Conservation (phyloP, 1,139 yeast species). For the Suhomyces maxii region DNA sequence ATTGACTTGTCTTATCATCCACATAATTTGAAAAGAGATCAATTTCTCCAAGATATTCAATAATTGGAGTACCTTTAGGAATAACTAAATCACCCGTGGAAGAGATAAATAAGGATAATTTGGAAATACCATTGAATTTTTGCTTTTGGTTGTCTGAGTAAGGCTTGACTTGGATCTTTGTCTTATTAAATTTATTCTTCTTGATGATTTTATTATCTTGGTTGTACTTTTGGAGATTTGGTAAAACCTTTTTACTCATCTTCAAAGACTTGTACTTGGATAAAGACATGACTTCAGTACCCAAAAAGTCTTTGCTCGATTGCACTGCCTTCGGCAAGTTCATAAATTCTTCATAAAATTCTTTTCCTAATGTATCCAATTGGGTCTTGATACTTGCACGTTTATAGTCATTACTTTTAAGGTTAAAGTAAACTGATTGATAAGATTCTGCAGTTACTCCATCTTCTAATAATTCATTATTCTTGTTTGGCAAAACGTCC, state of each 20-base stretch:
- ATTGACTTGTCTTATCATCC: slow-evolving; percentile 70
- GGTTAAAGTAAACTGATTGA: slow-evolving; percentile 51
- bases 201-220: slow-evolving; percentile 25
- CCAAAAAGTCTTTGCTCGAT: slow-evolving; percentile 9
- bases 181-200: slow-evolving; percentile 26
- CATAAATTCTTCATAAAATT: slow-evolving; percentile 16
- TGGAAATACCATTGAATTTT: slow-evolving; percentile 72
- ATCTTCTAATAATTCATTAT: slow-evolving; percentile 40
- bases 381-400: slow-evolving; percentile 33
- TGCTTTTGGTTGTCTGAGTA: slow-evolving; percentile 58
- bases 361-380: slow-evolving; percentile 24
- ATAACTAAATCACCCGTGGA: slow-evolving; percentile 25
- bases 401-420: slow-evolving; percentile 50
- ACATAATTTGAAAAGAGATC: slow-evolving; percentile 64
- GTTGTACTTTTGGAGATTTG: slow-evolving; percentile 34
- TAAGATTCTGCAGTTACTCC: slow-evolving; percentile 50
- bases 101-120: slow-evolving; percentile 60
- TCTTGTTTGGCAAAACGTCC: slow-evolving; percentile 35
- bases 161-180: slow-evolving; percentile 41
- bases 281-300: slow-evolving; percentile 26
- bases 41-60: slow-evolving; percentile 74
- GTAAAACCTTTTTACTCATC: slow-evolving; percentile 32
- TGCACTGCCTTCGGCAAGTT: slow-evolving; percentile 16
- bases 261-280: slow-evolving; percentile 32
- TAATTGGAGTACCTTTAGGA: slow-evolving; percentile 53